phyloP scores from a whole-genome alignment of 2,329 filamentous ascomycete genomes.

The Fusarium sp. region DNA sequence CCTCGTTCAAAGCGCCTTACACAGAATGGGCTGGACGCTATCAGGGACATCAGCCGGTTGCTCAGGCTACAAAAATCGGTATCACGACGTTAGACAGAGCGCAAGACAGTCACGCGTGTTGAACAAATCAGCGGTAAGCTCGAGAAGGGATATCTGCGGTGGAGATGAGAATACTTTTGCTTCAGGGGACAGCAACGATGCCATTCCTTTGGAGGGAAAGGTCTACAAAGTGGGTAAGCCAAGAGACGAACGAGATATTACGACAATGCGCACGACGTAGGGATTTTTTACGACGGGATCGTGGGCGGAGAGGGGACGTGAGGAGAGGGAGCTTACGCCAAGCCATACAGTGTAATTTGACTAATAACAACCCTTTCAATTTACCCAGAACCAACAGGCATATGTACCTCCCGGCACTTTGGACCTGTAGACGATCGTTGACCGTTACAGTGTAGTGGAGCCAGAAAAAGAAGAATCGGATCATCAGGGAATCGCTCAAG shows the following conservation, averaged over 20 bases:
- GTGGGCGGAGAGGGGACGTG: conserved; percentile 7
- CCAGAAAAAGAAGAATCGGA: background rate
- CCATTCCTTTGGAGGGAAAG: conserved; percentile 2
- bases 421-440: background rate
- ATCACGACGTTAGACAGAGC: background rate
- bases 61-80: background rate
- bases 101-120: background rate
- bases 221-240: background rate
- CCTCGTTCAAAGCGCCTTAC: background rate
- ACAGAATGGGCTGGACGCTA: conserved; percentile 16
- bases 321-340: conserved; percentile 13
- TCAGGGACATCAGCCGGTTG: background rate
- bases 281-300: background rate
- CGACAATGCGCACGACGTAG: background rate
- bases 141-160: background rate
- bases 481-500: background rate
- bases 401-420: background rate
- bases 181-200: background rate
- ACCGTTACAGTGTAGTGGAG: background rate
- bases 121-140: background rate
- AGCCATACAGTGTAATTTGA: conserved; percentile 15
- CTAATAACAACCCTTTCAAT: background rate
- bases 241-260: background rate
- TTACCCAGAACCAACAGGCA: background rate
- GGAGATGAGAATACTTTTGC: conserved; percentile 14